Evolutionary conservation across 495 filamentous ascomycete species (phyloP), one percentile per base, ranked within the genome.

Genomic region (Baudoinia panamericana): DNA sequence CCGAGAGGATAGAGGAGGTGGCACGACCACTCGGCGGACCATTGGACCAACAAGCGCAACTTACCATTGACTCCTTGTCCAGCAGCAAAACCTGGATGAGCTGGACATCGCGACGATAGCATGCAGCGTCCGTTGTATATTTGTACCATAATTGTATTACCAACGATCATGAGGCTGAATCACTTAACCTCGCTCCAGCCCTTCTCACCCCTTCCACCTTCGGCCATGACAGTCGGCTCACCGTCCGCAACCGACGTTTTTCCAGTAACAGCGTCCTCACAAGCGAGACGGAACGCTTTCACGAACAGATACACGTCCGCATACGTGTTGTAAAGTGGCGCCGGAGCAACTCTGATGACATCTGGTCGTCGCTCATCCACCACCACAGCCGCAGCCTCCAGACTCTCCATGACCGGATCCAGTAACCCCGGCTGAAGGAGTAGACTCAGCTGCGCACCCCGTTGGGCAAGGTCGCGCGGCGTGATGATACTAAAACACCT

Each of bases 291-390:
- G 42, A 83, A 73, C n/a, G 65, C 73, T 40, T 70, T 60, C 15
- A 77, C 75, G 58, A 95, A 96, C 8, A 66, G 54, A 63, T 76
- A 83, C 13, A 84, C 80, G 51, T 97, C 90, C 36, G 56, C 56
- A 56, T 79, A 95, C 0, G 68, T 75, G 59, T 94, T 95, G 59
- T 93, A 97, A 38, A 96, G 54, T 24, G 90, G 87, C 22, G 83
- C 78, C 1, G 90, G 92, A 13, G 88, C 85, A n/a, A 95, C 82
- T 5, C 90, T 67, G 22, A 97, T 71, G 19, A 97, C 92, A 59
- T 94, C 76, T 16, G 90, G 90, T 54, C 75, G 77, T 46, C 90
- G 65, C 64, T 96, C 84, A 55, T 97, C 90, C 24, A 92, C 75
- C 17, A 97, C 71, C 8, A 93, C 73, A 2, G 75, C 77, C 10